A percentile compares a stretch with the other conserved stretches of the same genome.
Conservation (phyloP, 345 rosid species). For the Arabidopsis arenosa region DNA sequence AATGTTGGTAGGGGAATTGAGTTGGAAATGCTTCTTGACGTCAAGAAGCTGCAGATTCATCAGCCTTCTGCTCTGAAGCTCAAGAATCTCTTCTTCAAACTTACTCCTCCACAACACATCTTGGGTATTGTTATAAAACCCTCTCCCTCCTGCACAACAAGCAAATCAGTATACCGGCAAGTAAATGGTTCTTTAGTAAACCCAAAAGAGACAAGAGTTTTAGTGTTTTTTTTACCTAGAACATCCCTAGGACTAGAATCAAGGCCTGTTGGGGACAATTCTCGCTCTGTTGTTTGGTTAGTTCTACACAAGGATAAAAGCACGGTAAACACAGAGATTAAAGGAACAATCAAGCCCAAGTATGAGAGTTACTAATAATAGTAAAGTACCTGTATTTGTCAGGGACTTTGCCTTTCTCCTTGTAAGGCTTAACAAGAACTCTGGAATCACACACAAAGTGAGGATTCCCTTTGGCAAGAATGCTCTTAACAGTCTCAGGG, state of each 20-base stretch:
- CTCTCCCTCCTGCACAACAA: conserved; percentile 63
- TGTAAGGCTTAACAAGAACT: conserved; percentile 93
- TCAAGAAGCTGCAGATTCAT: conserved; percentile 85
- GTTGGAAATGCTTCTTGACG: conserved; percentile 75
- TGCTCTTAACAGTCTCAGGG: conserved; percentile 91
- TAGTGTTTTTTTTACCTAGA: conserved; percentile 37
- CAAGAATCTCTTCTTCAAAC: conserved; percentile 73
- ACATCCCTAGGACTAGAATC: conserved; percentile 73
- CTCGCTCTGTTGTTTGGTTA: conserved; percentile 41
- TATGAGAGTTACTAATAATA: conserved; percentile 11
- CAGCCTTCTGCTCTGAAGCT: conserved; percentile 78
- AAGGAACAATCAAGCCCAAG: conserved; percentile 8
- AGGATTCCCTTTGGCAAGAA: conserved; percentile 90
- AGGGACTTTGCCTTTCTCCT: conserved; percentile 94
- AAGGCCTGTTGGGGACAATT: conserved; percentile 68
- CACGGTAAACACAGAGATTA: conserved; percentile 4
- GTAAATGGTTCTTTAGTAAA: conserved; percentile 2
- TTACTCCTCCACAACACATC: conserved; percentile 62
- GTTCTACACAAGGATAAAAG: conserved; percentile 28
- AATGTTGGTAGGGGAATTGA: conserved; percentile 53
- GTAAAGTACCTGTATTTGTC: conserved; percentile 72
- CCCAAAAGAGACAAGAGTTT: conserved; percentile 44
- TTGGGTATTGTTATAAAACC: conserved; percentile 55
- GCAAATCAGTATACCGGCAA: conserved; percentile 5
- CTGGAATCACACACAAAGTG: conserved; percentile 94